Base-by-base conservation (phyloP, 2,329 filamentous ascomycete species). In the Tolypocladium album region DNA sequence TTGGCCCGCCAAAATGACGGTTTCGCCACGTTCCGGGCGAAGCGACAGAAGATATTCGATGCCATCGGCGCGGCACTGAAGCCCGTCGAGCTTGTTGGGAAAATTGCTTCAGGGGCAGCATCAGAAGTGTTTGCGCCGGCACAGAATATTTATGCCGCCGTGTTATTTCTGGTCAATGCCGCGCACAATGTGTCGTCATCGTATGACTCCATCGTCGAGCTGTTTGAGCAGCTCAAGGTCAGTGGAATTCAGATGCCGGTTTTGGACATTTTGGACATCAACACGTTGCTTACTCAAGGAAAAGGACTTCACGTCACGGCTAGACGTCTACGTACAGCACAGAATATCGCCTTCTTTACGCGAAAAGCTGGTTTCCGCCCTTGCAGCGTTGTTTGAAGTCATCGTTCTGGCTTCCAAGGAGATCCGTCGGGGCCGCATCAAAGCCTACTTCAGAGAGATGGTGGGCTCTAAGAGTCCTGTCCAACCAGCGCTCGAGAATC, bases 181-280 rank as follows among this genome's bases (percentile, higher is more conserved):
- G 78, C 77, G 2, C 72, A 73, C 24, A 73, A 78, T 57, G 78
- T 79, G 20, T 78, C 76, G 0, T 65, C 72, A 0, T 71, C 71
- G 9, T 80, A 80, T 56, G 75, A 80, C 64, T 71, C 72, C 7
- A 79, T 80, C 8, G 64, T 75, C 2, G 75, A 76, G 55, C 64
- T 80, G 31, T 76, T 80, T 65, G 71, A 71, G 13, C 71, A 73
- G 39, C 64, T 79, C 13, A 71, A 75, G 63, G 72, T 73, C 60
- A 61, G 65, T 57, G 2, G 27, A 55, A 3, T 56, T 56, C 58
- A 34, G 0, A 20, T 15, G 4, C 9, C 38, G 3, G 27, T 5
- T 31, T 31, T 31, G 27, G 27, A 31, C 27, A 24, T 58, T 9
- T 17, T n/a, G 17, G 17, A n/a, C 27, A 11, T 58, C 15, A n/a